Base-by-base conservation (phyloP, 2,329 filamentous ascomycete genomes). In the Zarea fungicola region DNA sequence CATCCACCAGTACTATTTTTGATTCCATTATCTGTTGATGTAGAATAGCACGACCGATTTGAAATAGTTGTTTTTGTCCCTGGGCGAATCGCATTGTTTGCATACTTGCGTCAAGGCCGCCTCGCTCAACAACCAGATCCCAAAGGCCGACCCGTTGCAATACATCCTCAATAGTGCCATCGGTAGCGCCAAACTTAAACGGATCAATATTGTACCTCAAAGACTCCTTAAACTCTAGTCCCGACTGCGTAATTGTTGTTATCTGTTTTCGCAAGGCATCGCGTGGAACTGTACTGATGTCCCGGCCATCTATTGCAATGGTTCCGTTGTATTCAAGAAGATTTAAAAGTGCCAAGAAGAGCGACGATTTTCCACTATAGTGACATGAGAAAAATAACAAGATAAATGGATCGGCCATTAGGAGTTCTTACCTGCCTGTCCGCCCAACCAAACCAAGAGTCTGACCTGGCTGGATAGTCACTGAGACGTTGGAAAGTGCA, bases 201-300 rank as follows among this genome's bases (percentile, higher is more conserved):
- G 34, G 48, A 13, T 51, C 31, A 6, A 53, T 36, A 4, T 54
- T 53, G 6, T 18, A 26, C 19, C 51, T 43, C 0, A 54, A 26
- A 9, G 34, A 42, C 0, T 43, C 47, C 9, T 29, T 40, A 1
- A 54, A 11, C 8, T 26, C 40, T 9, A 50, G 34, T 3, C 56
- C 51, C 9, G 62, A 61, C 29, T 65, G 63, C 0, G 62, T 39
- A 1, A 63, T 55, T 0, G 55, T 54, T 8, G 63, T 51, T n/a
- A 65, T 60, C 16, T 57, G 62, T 2, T 54, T 50, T 4, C 62
- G 55, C 7, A 64, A 16, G 2, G 55, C 40, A 2, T 21, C 51
- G 28, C 21, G 44, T 35, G 10, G 52, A 37, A 13, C 42, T 40
- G 2, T 52, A 43, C 3, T 31, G 5, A 4, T 31, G 41, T 7